Base-by-base conservation (phyloP, 768 basidiomycete genomes). In the Stropharia rugosoannulata region DNA sequence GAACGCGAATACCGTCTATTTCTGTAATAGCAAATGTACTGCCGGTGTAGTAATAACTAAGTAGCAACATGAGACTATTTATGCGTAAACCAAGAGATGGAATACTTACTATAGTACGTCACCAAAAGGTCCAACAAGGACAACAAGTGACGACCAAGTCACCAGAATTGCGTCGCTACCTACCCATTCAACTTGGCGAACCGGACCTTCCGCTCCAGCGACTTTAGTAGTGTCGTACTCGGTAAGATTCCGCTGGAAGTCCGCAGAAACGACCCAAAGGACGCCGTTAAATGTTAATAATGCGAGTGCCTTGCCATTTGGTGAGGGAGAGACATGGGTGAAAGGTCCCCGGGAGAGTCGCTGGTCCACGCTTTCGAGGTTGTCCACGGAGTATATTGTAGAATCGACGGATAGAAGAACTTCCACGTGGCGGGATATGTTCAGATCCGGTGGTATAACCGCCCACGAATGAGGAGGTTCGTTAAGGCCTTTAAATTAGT, bases 241-340 rank as follows among this genome's bases (percentile, higher is more conserved):
- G 3, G 93, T 90, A 62, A 96, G 80, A 63, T 81, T 90, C 40
- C 92, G 82, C 59, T 91, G 87, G 66, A 98, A 98, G 69, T 98
- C 93, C 11, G 87, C 82, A 11, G 95, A 96, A n/a, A 98, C 92
- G 36, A 98, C 95, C 89, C 91, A 93, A 27, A 98, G 81, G 4
- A 82, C 73, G 5, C 87, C 87, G 10, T 78, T 75, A 52, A 78
- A 83, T 1, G 90, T 93, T 37, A 96, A 73, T 2, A 98, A 74
- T 0, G 94, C 94, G 13, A 98, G 78, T 44, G 93, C 87, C 63
- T 95, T 94, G 37, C 96, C 96, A 62, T 95, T 95, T 1, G 97
- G 96, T 0, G 96, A 98, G 3, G 93, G 89, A 0, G 89, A 82
- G 49, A 98, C 80, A 62, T 89, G 89, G 0, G 81, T 81, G 69